Evolutionary conservation across 306 rosid species (phyloP), one percentile per base, ranked within the genome.

Genomic region (Dryas octopetala): DNA sequence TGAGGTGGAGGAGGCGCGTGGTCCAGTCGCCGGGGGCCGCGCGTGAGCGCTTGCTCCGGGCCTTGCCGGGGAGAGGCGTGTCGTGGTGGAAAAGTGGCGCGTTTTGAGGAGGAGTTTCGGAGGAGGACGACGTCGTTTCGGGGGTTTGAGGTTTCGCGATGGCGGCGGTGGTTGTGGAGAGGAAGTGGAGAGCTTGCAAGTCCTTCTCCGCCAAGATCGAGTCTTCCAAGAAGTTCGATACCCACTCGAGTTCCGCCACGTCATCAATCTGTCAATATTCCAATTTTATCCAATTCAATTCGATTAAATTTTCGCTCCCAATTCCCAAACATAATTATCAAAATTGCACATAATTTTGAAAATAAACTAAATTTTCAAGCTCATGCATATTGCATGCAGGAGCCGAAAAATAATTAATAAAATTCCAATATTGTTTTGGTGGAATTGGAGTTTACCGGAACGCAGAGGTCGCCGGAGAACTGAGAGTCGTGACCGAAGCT

Each of bases 1-100:
- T 62, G 7, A 92, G 87, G 85, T 90, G 92, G 17, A 90, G 92
- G 75, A 96, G 87, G 82, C 99, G 97, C 74, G 97, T 96, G 83
- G 99, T 88, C 98, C 98, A 92, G 70, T 96, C 96, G 9, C 98
- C 92, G 0, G 99, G 98, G 1, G 97, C 98, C 3, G 92, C 90
- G 76, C 99, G 97, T 58, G 96, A 88, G 2, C 99, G 97, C 84
- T 92, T 96, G 93, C 99, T 96, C 0, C 99, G 84, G 1, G 99
- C 98, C 43, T 96, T 96, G 13, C 97, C 97, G 0, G 98, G 98
- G 23, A 87, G 91, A 7, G 97, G 98, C 4, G 89, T 90, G 69
- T 95, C 97, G 54, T 84, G 63, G 15, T 71, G 86, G 82, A 92
- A 89, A 50, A 86, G 81, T 44, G 91, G 86, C 1, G 88, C 85